phyloP scores from a whole-genome alignment of 2,329 filamentous ascomycete species.

The Rhexocercosporidium sp. region DNA sequence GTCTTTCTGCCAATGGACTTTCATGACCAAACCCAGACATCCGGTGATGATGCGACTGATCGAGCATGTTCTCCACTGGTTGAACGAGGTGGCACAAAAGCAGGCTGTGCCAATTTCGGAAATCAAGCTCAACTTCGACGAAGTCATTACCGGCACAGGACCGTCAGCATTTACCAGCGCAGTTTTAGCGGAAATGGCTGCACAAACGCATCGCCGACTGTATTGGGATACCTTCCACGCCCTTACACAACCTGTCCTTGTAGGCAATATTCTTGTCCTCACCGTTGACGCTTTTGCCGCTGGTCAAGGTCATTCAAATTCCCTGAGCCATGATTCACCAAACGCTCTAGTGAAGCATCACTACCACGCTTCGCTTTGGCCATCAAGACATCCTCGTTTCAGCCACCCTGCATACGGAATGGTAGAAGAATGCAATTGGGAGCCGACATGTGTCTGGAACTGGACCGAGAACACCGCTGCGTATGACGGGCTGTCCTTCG shows the following conservation, averaged over 20 bases:
- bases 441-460: slow-evolving; percentile 62
- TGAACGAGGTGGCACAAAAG: slow-evolving; percentile 61
- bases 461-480: slow-evolving; percentile 70
- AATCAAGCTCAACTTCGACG: slow-evolving; percentile 70
- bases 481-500: slow-evolving; percentile 61
- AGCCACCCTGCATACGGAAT: slow-evolving; percentile 72
- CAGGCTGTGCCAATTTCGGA: slow-evolving; percentile 64
- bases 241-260: slow-evolving; percentile 67
- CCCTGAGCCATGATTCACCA: slow-evolving; percentile 70
- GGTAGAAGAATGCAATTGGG: slow-evolving; percentile 75
- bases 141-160: slow-evolving; percentile 73
- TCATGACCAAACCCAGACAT: slow-evolving; percentile 69
- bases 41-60: slow-evolving; percentile 72
- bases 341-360: slow-evolving; percentile 74
- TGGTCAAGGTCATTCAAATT: slow-evolving; percentile 75
- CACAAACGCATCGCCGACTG: slow-evolving; percentile 50
- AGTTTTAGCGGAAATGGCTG: slow-evolving; percentile 67
- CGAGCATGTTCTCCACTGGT: slow-evolving; percentile 71
- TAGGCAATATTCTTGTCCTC: slow-evolving; percentile 68
- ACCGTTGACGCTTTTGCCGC: slow-evolving; percentile 76
- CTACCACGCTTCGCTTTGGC: slow-evolving; percentile 78
- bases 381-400: slow-evolving; percentile 67
- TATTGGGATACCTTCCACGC: slow-evolving; percentile 71
- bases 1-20: slow-evolving; percentile 79
- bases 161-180: slow-evolving; percentile 72